Evolutionary conservation across 805 yeast species (phyloP).

Genomic region (Wickerhamiella azyma): DNA sequence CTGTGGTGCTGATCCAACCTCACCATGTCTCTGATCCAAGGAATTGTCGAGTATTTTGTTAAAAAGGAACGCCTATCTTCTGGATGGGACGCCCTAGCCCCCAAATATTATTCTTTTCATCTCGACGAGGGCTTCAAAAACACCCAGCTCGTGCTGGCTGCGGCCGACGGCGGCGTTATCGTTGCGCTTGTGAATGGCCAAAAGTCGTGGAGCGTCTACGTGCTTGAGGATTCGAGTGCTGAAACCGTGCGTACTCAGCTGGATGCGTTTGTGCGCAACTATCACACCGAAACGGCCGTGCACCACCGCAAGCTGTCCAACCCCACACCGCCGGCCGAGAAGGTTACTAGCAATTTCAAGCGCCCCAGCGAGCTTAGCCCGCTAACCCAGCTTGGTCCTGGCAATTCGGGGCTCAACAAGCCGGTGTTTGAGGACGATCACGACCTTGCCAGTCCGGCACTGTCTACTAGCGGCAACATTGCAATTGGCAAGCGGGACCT

Average conservation of each 20-base stretch:
- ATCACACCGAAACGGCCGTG: constrained; percentile 3
- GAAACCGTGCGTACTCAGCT: neutral
- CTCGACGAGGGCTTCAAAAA: constrained; percentile 3
- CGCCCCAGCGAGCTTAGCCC: constrained; percentile 1
- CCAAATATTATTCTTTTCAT: constrained; percentile 1
- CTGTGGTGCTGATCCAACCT: no score
- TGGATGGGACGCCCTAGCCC: constrained; percentile 2
- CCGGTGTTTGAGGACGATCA: constrained; percentile 36
- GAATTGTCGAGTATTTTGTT: neutral
- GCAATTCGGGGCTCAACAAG: constrained; percentile 20
- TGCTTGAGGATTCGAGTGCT: neutral
- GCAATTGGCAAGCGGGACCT: constrained; percentile 28
- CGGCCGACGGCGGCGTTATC: constrained; percentile 1
- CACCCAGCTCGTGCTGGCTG: constrained; percentile 5
- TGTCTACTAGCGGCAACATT: constrained; percentile 4
- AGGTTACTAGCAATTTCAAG: neutral
- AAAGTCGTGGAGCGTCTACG: neutral
- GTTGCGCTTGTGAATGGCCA: constrained; percentile 1
- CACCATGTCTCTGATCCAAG: constrained; percentile 1
- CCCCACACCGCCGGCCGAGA: neutral
- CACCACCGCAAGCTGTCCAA: constrained; percentile 5
- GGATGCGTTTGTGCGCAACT: constrained; percentile 2
- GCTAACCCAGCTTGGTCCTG: neutral
- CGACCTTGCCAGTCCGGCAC: constrained; percentile 17
- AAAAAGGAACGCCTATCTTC: neutral